A percentile compares a stretch with the other conserved stretches of the same genome.
Conservation (phyloP, 306 rosid genomes). For the Oxytropis ochrocephala region DNA sequence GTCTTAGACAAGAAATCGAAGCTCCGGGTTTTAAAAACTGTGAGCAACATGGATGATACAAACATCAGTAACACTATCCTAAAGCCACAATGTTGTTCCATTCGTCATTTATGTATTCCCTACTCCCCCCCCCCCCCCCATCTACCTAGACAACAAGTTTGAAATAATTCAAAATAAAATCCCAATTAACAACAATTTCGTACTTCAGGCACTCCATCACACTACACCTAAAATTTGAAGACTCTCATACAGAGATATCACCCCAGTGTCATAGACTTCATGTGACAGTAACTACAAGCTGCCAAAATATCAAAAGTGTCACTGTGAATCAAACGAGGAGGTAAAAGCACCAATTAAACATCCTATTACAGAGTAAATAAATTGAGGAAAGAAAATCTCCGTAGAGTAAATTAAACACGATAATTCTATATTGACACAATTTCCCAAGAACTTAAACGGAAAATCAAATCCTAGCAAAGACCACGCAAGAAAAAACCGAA, state of each 20-base stretch:
- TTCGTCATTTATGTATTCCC: neutral
- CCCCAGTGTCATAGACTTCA: neutral
- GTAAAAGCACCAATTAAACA: constrained; percentile 7
- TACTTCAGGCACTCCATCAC: neutral
- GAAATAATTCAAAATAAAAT: neutral
- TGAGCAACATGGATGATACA: neutral
- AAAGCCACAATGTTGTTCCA: neutral
- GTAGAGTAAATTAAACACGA: neutral
- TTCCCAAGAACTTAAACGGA: constrained; percentile 9
- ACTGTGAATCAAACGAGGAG: neutral
- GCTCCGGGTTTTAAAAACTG: neutral
- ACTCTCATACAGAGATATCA: neutral
- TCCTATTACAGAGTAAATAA: neutral
- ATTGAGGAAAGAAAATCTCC: neutral
- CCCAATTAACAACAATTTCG: constrained; percentile 6
- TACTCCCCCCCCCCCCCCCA: neutral
- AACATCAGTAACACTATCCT: neutral
- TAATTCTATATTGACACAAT: constrained; percentile 20
- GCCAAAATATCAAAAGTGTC: neutral
- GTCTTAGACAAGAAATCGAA: neutral
- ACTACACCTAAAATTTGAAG: neutral
- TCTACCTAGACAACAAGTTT: neutral
- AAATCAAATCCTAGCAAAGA: constrained; percentile 14
- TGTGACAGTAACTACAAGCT: constrained; percentile 10
- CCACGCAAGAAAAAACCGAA: neutral